A percentile compares a stretch with the other conserved stretches of the same genome.
Evolutionary conservation across 768 basidiomycete species (phyloP).

Genomic region (Tylopilus sp.): DNA sequence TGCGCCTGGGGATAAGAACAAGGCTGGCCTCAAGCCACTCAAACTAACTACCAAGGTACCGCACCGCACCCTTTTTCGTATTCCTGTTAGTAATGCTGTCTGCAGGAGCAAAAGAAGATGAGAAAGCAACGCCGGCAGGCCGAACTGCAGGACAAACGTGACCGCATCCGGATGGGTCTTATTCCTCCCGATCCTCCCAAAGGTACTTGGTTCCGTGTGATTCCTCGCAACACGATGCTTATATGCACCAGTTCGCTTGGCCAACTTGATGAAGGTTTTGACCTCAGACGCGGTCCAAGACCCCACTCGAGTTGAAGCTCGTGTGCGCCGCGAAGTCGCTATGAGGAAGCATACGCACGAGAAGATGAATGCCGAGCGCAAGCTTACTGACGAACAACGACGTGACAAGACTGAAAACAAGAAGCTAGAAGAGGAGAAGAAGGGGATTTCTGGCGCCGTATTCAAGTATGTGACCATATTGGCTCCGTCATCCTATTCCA

Average conservation of each 20-base stretch:
- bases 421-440: slow-evolving; percentile 85
- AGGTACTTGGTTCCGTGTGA: slow-evolving; percentile 43
- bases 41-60: slow-evolving; percentile 87
- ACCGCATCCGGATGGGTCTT: slow-evolving; percentile 93
- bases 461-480: slow-evolving; percentile 83
- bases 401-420: slow-evolving; percentile 84
- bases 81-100: not conserved
- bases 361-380: slow-evolving; percentile 89
- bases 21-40: slow-evolving; percentile 73
- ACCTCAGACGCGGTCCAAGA: slow-evolving; percentile 97
- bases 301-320: slow-evolving; percentile 95
- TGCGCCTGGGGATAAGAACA: slow-evolving; percentile 82
- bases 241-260: slow-evolving; percentile 66
- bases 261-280: slow-evolving; percentile 96
- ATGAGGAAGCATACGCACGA: slow-evolving; percentile 87
- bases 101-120: slow-evolving; percentile 93
- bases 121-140: slow-evolving; percentile 83
- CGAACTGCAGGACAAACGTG: slow-evolving; percentile 91
- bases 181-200: slow-evolving; percentile 94
- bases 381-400: slow-evolving; percentile 87
- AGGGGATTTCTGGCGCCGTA: slow-evolving; percentile 75
- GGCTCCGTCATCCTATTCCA: not conserved
- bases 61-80: not conserved
- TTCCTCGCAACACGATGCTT: not conserved
- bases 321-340: slow-evolving; percentile 89